Evolutionary conservation across 2,329 filamentous ascomycete species (phyloP), one percentile per base, ranked within the genome.

Genomic region (Didymella pomorum): DNA sequence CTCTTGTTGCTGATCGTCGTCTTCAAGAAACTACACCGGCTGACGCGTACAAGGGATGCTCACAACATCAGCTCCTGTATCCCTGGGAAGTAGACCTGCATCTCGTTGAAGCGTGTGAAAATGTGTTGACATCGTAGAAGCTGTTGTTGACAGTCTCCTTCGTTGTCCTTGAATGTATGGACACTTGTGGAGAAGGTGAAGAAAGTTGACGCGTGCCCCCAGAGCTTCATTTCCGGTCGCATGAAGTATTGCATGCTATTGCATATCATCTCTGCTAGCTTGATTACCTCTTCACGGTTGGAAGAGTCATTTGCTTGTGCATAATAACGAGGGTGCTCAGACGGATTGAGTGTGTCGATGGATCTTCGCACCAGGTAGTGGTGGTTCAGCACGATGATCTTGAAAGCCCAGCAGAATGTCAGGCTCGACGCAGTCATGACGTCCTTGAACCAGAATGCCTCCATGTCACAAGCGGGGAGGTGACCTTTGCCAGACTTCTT

Each of bases 371-470:
- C 12, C 6, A 25, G 5, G 18, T 42, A 11, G 3, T 16, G 14
- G 20, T 42, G 39, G 2, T 42, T 25, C 39, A 41, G 18, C 11
- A 41, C 14, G 9, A 37, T 18, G 14, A 49, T 49, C 20, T 28
- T 49, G 31, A 49, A 39, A 10, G 33, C 46, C 45, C 46, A 49
- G 46, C 21, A 49, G 23, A 37, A 18, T 1, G 46, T 37, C 10
- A 49, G 33, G 21, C 46, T 39, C 9, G 16, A 39, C 31, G 46
- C 46, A 3, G 23, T 35, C 46, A 28, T 39, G 1, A 39, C 23
- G 21, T 49, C 35, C 31, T 16, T 16, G 20, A 49, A 39, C 46
- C 46, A 39, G 16, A 49, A 18, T 7, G 33, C 16, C 6, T 33
- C 9, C 2, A 20, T 3, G 8, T 31, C 26, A 11, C 10, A 31